Evolutionary conservation across 768 basidiomycete species (phyloP).

Genomic region (Boletus edulis): DNA sequence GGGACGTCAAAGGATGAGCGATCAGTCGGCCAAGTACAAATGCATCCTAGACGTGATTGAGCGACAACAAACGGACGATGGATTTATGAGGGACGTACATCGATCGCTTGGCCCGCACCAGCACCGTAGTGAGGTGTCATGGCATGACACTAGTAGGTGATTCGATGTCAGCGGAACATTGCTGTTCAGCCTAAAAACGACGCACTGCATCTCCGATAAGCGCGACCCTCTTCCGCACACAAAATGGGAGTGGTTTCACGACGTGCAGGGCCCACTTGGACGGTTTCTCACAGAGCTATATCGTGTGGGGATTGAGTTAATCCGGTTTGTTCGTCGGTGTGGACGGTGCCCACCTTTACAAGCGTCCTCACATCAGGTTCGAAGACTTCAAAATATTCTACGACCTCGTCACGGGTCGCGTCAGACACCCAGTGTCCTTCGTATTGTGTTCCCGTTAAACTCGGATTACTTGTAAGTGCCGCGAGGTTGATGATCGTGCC

Average conservation of each 20-base stretch:
- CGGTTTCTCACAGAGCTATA: conserved; percentile 35
- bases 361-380: conserved; percentile 34
- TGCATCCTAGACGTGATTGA: conserved; percentile 7
- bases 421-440: conserved; percentile 32
- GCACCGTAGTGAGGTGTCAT: conserved; percentile 24
- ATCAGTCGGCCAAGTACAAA: conserved; percentile 25
- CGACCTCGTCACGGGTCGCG: conserved; percentile 30
- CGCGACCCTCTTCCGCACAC: conserved; percentile 38
- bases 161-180: too few relatives aligned
- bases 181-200: not conserved
- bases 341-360: conserved; percentile 21
- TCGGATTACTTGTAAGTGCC: conserved; percentile 29
- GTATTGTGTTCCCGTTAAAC: conserved; percentile 29
- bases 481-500: conserved; percentile 37
- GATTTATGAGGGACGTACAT: conserved; percentile 3
- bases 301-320: not conserved
- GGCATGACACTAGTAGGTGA: conserved; percentile 17
- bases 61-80: not conserved
- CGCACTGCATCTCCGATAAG: conserved; percentile 51
- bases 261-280: conserved; percentile 46
- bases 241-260: conserved; percentile 40
- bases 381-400: conserved; percentile 31
- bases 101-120: conserved; percentile 27
- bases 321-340: not conserved
- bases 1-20: conserved; percentile 16